Evolutionary conservation across 2,329 filamentous ascomycete species (phyloP).

Genomic region (Sporothrix inflata): DNA sequence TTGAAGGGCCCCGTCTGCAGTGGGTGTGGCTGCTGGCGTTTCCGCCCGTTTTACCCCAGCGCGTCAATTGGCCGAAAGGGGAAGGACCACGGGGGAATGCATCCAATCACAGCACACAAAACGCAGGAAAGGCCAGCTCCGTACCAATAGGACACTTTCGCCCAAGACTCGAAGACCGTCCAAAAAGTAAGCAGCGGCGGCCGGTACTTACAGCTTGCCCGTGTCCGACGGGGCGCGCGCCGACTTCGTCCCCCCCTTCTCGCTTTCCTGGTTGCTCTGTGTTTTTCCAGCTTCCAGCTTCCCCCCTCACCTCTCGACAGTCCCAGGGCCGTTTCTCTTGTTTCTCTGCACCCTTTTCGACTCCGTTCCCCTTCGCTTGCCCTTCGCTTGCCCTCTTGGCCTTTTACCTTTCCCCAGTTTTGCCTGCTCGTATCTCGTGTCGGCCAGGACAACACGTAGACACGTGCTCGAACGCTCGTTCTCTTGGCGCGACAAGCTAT

Average conservation of each 20-base stretch:
- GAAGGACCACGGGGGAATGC: background rate
- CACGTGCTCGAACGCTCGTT: background rate
- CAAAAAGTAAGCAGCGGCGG: constrained; percentile 20
- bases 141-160: background rate
- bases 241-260: background rate
- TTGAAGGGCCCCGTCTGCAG: no score
- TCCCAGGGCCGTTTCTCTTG: background rate
- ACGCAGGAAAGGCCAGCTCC: background rate
- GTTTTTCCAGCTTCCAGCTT: background rate
- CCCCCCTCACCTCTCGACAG: background rate
- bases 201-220: constrained; percentile 22
- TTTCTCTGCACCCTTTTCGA: background rate
- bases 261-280: background rate
- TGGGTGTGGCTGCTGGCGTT: background rate
- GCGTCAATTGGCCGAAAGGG: background rate
- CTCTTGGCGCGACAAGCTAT: background rate
- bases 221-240: constrained; percentile 17
- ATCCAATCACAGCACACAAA: constrained; percentile 4
- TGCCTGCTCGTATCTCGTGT: background rate
- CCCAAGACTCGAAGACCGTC: background rate
- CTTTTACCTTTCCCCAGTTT: background rate
- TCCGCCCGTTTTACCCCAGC: constrained; percentile 8
- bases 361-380: background rate
- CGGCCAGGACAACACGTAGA: background rate
- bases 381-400: background rate